Percentiles rank a stretch among this genome's conserved stretches.
Evolutionary conservation across 2,329 filamentous ascomycete species (phyloP).

Genomic region (Fonsecaea pugnacius): DNA sequence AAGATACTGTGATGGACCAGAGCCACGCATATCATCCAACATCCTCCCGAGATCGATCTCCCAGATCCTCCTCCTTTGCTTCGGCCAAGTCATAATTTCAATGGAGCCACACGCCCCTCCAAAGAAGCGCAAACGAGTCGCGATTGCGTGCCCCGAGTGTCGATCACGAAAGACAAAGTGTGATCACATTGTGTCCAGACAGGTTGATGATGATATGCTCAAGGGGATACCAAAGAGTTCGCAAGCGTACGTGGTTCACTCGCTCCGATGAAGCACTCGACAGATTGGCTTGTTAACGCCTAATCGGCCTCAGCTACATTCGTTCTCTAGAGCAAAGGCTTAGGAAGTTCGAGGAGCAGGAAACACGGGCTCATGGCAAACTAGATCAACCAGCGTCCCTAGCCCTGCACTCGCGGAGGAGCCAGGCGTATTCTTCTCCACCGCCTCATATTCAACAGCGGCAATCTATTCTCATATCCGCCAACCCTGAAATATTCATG

Average conservation of each 20-base stretch:
- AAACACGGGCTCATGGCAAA: neutral
- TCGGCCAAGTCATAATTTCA: neutral
- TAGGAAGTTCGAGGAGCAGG: neutral
- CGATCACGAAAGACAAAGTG: neutral
- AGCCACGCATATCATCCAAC: neutral
- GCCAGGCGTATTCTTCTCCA: neutral
- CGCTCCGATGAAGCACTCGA: neutral
- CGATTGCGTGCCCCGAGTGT: conserved; percentile 1
- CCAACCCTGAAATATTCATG: conserved; percentile 1
- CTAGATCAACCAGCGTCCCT: neutral
- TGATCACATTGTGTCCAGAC: neutral
- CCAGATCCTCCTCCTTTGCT: neutral
- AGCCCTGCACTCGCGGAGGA: neutral
- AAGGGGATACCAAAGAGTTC: neutral
- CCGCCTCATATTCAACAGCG: neutral
- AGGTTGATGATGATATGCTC: neutral
- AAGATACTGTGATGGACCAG: neutral
- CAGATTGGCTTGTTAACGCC: neutral
- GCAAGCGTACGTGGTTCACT: neutral
- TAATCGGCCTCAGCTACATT: neutral
- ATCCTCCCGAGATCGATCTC: neutral
- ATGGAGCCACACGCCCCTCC: neutral
- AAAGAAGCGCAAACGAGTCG: conserved; percentile 1
- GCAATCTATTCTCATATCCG: neutral
- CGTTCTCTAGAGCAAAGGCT: neutral